Percentiles rank a stretch among this genome's conserved stretches.
Conservation (phyloP, 2,329 filamentous ascomycete species). For the Nemania abortiva region DNA sequence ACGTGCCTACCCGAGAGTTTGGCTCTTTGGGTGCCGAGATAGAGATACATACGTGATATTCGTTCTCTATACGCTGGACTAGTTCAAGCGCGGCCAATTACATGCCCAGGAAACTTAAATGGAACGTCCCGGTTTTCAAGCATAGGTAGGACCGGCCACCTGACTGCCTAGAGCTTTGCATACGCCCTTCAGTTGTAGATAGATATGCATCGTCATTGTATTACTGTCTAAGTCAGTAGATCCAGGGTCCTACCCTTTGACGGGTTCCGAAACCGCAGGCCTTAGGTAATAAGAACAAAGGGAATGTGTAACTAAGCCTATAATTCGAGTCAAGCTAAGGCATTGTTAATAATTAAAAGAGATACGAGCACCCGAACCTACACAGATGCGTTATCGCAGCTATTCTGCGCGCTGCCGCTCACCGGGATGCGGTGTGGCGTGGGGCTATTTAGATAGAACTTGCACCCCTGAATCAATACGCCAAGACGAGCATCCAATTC, state of each 20-base stretch:
- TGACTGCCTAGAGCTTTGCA: conserved; percentile 2
- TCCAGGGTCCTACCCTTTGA: not conserved
- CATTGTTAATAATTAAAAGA: not conserved
- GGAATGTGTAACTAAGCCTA: not conserved
- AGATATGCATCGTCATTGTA: not conserved
- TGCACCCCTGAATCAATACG: not conserved
- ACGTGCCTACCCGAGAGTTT: not conserved
- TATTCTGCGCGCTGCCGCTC: conserved; percentile 2
- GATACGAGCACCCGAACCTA: not conserved
- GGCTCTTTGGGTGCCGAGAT: not conserved
- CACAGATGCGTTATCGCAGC: not conserved
- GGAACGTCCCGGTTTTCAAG: conserved; percentile 3
- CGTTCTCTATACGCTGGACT: not conserved
- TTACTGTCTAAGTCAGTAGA: not conserved
- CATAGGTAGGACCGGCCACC: not conserved
- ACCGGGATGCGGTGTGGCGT: conserved; percentile 1
- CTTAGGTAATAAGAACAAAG: conserved; percentile 10
- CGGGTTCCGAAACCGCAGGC: conserved; percentile 10
- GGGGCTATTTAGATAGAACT: not conserved
- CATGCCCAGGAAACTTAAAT: not conserved
- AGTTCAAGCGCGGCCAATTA: not conserved
- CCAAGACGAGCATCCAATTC: not conserved
- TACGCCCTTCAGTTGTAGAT: conserved; percentile 12
- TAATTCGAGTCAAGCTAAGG: not conserved
- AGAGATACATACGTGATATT: not conserved